phyloP scores from a whole-genome alignment of 768 basidiomycete genomes.

The Chalciporus sphaerocephalus region DNA sequence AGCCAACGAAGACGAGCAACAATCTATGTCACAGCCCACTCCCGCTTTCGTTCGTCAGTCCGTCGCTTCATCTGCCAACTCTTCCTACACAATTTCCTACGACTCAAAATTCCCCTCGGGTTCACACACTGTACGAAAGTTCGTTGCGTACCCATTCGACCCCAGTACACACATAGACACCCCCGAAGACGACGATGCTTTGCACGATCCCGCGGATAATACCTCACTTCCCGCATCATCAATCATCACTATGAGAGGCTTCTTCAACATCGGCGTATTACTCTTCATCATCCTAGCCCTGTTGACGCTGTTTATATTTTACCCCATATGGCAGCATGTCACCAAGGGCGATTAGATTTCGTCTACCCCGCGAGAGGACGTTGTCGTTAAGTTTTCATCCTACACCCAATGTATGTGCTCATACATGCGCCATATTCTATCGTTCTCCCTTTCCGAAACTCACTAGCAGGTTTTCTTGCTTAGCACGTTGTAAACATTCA shows the following conservation, averaged over 20 bases:
- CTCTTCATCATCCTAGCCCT: slow-evolving; percentile 56
- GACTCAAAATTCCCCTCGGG: slow-evolving; percentile 65
- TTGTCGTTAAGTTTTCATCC: too few relatives aligned
- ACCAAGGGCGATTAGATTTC: neutral
- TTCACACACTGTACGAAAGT: slow-evolving; percentile 26
- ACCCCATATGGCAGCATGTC: slow-evolving; percentile 55
- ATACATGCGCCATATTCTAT: neutral
- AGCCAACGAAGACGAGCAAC: slow-evolving; percentile 33
- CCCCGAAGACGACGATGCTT: slow-evolving; percentile 67
- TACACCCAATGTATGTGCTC: slow-evolving; percentile 10
- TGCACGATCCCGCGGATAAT: slow-evolving; percentile 57
- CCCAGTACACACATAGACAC: slow-evolving; percentile 54
- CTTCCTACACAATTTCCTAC: slow-evolving; percentile 43
- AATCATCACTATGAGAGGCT: slow-evolving; percentile 41
- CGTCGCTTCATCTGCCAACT: slow-evolving; percentile 51
- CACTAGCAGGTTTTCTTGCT: neutral
- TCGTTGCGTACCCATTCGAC: slow-evolving; percentile 71
- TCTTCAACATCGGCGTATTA: slow-evolving; percentile 70
- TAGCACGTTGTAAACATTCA: neutral
- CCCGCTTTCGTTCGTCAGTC: slow-evolving; percentile 34
- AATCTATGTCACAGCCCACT: slow-evolving; percentile 34
- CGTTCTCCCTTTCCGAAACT: neutral
- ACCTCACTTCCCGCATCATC: slow-evolving; percentile 22
- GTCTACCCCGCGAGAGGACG: too few relatives aligned
- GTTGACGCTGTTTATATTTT: slow-evolving; percentile 74